Conservation (phyloP, 441 rosid species). For the Hypseocharis bilobata region DNA sequence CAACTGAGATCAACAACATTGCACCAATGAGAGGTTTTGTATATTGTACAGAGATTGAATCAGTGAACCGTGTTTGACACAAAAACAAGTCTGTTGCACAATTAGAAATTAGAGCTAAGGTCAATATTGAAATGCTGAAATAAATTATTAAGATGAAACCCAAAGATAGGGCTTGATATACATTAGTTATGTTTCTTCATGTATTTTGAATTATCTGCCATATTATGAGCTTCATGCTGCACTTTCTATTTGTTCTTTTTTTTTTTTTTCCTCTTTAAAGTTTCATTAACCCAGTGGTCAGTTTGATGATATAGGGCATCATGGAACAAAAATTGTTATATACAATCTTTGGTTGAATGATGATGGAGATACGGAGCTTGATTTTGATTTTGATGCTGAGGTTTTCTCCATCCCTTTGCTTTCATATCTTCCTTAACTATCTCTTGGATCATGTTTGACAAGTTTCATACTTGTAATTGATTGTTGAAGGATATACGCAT, state of each 20-base stretch:
- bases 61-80: too few relatives aligned
- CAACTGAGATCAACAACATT: too few relatives aligned
- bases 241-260: background rate
- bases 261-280: background rate
- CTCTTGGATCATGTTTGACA: constrained; percentile 3
- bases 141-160: too few relatives aligned
- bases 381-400: constrained; percentile 27
- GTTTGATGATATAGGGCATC: constrained; percentile 24
- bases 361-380: constrained; percentile 25
- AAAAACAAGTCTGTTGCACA: too few relatives aligned
- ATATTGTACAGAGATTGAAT: too few relatives aligned
- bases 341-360: constrained; percentile 33
- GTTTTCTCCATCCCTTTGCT: constrained; percentile 11
- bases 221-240: background rate
- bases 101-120: too few relatives aligned
- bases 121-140: too few relatives aligned
- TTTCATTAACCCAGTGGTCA: constrained; percentile 13
- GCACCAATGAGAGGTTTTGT: too few relatives aligned
- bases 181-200: too few relatives aligned
- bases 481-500: constrained; percentile 26
- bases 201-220: background rate
- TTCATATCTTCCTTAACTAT: background rate
- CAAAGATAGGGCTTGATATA: too few relatives aligned
- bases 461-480: background rate
- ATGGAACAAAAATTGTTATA: constrained; percentile 25